Conservation (phyloP, 169 alveolate genomes). For the Theileria parva region DNA sequence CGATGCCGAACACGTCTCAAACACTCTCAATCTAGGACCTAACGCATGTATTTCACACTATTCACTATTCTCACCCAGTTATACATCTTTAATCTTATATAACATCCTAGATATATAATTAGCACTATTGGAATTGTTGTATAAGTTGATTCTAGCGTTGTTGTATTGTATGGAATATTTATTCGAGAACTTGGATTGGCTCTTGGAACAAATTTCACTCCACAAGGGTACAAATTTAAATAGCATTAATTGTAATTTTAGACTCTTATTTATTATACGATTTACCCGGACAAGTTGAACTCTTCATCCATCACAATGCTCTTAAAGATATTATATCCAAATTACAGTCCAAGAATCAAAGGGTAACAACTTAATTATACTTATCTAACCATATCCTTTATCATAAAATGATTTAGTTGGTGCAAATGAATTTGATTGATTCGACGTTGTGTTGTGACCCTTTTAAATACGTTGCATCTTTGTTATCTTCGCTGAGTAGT, state of each 20-base stretch:
- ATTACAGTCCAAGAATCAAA: conserved; percentile 72
- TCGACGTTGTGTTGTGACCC: conserved; percentile 89
- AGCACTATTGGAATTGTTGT: conserved; percentile 1
- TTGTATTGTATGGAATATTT: conserved; percentile 93
- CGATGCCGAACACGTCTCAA: conserved; percentile 84
- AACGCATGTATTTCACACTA: conserved; percentile 78
- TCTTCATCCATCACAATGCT: conserved; percentile 91
- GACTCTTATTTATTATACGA: conserved; percentile 90
- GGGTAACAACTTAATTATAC: conserved; percentile 55
- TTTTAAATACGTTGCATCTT: conserved; percentile 87
- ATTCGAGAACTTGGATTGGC: conserved; percentile 90
- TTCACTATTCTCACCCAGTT: background rate
- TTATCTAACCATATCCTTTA: background rate
- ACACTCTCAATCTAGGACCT: conserved; percentile 89
- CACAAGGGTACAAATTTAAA: conserved; percentile 20
- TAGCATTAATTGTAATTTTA: conserved; percentile 55
- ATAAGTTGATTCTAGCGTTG: conserved; percentile 63
- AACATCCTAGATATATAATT: background rate
- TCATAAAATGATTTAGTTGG: conserved; percentile 68
- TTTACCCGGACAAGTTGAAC: conserved; percentile 96
- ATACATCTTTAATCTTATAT: conserved; percentile 21
- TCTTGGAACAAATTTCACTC: conserved; percentile 66
- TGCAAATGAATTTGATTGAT: conserved; percentile 82
- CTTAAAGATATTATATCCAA: conserved; percentile 79
- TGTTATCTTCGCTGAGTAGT: conserved; percentile 89